These are phyloP conservation scores for Polyporus arcularius DNA, from an alignment of 768 basidiomycete genomes.

Conservation along the genomic window DNA sequence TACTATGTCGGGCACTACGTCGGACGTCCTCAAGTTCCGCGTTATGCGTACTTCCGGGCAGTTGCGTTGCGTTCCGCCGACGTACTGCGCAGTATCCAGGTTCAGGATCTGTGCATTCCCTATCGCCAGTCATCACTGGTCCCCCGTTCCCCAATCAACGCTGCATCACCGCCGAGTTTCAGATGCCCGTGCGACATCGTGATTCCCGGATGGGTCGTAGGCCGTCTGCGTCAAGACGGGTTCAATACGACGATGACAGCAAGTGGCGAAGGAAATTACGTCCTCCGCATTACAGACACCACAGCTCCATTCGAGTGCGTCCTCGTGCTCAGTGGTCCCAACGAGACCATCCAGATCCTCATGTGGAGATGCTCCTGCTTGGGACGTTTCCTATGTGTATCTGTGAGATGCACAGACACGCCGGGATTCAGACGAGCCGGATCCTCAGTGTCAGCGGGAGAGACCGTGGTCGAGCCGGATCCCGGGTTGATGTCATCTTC, in stretches of 20 bases:
- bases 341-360: slow-evolving; percentile 5
- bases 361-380: slow-evolving; percentile 10
- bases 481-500: background rate
- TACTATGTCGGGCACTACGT: slow-evolving; percentile 18
- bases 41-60: slow-evolving; percentile 12
- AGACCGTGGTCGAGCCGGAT: background rate
- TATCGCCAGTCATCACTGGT: background rate
- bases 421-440: background rate
- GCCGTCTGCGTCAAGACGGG: background rate
- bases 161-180: background rate
- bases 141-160: background rate
- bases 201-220: slow-evolving; percentile 7
- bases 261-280: background rate
- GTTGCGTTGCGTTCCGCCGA: slow-evolving; percentile 1
- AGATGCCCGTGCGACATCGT: slow-evolving; percentile 8
- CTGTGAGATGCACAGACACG: background rate
- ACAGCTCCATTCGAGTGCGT: background rate
- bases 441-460: background rate
- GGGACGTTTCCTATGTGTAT: slow-evolving; percentile 8
- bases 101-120: slow-evolving; percentile 11
- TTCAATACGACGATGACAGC: background rate
- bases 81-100: background rate
- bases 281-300: background rate
- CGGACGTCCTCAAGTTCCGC: slow-evolving; percentile 5
- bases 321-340: background rate